phyloP scores from a whole-genome alignment of 805 yeast species.

The Starmerella bombi region DNA sequence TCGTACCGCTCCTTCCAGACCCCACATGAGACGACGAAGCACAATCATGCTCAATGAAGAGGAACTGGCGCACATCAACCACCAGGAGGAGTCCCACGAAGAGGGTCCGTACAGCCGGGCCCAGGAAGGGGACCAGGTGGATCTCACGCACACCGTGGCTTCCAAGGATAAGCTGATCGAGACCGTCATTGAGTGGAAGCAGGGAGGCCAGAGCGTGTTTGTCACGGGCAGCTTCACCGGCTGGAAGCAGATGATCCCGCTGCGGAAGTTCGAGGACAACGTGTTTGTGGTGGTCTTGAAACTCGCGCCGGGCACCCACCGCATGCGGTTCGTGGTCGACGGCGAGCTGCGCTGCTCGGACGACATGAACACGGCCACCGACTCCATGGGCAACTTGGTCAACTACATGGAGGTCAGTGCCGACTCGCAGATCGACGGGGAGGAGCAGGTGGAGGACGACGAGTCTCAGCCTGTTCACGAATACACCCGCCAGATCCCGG shows the following conservation, averaged over 20 bases:
- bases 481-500: constrained; percentile 33
- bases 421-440: constrained; percentile 9
- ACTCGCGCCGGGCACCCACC: constrained; percentile 75
- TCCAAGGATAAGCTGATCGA: constrained; percentile 15
- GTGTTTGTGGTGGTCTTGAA: constrained; percentile 26
- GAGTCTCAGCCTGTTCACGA: constrained; percentile 33
- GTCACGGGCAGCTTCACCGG: constrained; percentile 97
- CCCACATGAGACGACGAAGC: constrained; percentile 15
- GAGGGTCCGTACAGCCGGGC: constrained; percentile 24
- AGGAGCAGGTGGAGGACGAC: constrained; percentile 9
- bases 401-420: constrained; percentile 47
- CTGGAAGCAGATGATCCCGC: constrained; percentile 95
- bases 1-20: constrained; percentile 1
- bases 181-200: constrained; percentile 50
- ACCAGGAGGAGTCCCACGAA: constrained; percentile 8
- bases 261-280: constrained; percentile 34
- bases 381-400: constrained; percentile 90
- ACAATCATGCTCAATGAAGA: constrained; percentile 21
- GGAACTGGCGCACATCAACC: constrained; percentile 4
- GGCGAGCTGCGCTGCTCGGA: constrained; percentile 84
- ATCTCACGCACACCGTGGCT: constrained; percentile 11
- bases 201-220: constrained; percentile 91
- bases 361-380: constrained; percentile 89
- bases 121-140: constrained; percentile 24
- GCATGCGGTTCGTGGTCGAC: constrained; percentile 87